phyloP scores from a whole-genome alignment of 306 rosid genomes.

The Astragalus glycyphyllos region DNA sequence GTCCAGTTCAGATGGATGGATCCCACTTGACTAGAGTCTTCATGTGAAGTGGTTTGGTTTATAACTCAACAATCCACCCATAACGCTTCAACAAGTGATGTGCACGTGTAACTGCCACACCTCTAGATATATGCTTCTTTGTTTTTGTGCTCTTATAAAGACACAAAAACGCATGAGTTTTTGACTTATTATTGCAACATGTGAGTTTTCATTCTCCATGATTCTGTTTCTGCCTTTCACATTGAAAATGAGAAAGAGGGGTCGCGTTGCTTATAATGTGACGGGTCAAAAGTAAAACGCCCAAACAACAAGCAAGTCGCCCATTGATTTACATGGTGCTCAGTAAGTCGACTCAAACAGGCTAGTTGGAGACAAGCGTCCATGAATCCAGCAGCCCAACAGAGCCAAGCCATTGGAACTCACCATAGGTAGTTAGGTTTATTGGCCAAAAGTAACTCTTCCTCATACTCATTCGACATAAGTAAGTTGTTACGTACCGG shows the following conservation, averaged over 20 bases:
- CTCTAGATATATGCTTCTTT: not conserved
- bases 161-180: slow-evolving; percentile 2
- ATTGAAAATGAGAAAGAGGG: slow-evolving; percentile 3
- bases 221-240: not conserved
- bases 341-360: no score
- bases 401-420: no score
- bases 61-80: no score
- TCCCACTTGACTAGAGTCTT: slow-evolving; percentile 34
- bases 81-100: no score
- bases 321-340: no score
- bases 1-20: slow-evolving; percentile 45
- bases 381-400: no score
- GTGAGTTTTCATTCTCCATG: not conserved
- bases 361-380: no score
- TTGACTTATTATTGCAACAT: not conserved
- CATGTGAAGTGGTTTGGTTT: slow-evolving; percentile 31
- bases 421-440: no score
- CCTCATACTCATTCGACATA: no score
- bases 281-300: not conserved
- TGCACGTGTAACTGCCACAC: slow-evolving; percentile 1
- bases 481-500: no score
- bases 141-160: not conserved
- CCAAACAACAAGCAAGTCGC: no score
- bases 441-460: no score
- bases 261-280: not conserved